Base-by-base conservation (phyloP, 768 basidiomycete species). In the Holtermanniella nyarrowii region DNA sequence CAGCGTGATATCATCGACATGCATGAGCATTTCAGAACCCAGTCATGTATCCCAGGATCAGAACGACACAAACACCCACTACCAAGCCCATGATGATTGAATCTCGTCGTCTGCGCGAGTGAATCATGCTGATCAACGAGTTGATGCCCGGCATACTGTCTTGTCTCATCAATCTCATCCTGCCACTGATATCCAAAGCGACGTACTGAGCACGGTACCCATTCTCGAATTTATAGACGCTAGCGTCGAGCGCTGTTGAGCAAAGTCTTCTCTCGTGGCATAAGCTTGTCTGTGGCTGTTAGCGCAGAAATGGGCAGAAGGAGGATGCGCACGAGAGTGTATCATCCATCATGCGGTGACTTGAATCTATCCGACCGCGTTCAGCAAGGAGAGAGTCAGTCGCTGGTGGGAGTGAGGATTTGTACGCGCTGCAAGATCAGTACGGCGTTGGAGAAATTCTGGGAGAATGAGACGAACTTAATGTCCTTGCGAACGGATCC, bases 231-330 rank as follows among this genome's bases (percentile, higher is more conserved):
- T 89, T 57, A 99, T 87, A 14, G 82, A 77, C 7, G 80, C 74
- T 39, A 99, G 73, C 20, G 84, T 80, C 11, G 77, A 70, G 26
- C 89, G 77, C 71, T 99, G 95, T 42, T 82, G 79, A 23, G 79
- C 75, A 72, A 99, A 96, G 72, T 96, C 93, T 20, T 87, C 80
- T 25, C 95, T 83, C 2, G 93, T 96, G 66, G 89, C 95, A 65
- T 96, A 91, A 24, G 93, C 95, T 81, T 97, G 95, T 42, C 90
- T 96, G 68, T 25, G n/a, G n/a, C n/a, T n/a, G n/a, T n/a, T n/a
- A n/a, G n/a, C n/a, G n/a, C n/a, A n/a, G n/a, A n/a, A n/a, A 24
- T 51, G 48, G 26, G 26, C 41, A 43, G n/a, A n/a, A n/a, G n/a
- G n/a, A n/a, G n/a, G n/a, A 14, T n/a, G 70, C 85, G 53, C 65